phyloP scores from a whole-genome alignment of 2,329 filamentous ascomycete species.

The Elsinoe arachidis region DNA sequence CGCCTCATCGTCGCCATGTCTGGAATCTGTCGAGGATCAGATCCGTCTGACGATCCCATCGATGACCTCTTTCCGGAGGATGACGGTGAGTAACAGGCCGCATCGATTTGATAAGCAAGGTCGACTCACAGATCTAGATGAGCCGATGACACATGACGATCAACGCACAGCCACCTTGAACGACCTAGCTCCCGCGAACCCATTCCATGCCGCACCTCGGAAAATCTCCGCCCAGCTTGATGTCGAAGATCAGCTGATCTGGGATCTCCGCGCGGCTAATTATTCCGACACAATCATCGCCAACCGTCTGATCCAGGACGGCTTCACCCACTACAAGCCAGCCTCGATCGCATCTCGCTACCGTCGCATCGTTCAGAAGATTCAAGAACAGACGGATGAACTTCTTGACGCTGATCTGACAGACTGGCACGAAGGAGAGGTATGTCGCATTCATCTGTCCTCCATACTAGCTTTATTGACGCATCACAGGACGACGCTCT shows the following conservation, averaged over 20 bases:
- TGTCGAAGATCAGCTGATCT: constrained; percentile 40
- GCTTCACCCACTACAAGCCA: constrained; percentile 35
- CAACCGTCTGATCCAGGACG: constrained; percentile 33
- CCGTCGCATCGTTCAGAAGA: constrained; percentile 35
- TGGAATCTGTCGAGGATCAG: neutral
- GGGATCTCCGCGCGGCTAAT: constrained; percentile 34
- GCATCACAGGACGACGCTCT: neutral
- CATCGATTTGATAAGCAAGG: neutral
- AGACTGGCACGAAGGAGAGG: constrained; percentile 44
- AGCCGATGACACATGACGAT: neutral
- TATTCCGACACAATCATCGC: constrained; percentile 39
- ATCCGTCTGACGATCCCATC: neutral
- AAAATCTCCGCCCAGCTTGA: constrained; percentile 32
- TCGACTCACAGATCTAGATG: neutral
- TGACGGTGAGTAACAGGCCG: neutral
- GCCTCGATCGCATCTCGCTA: constrained; percentile 43
- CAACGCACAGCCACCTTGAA: neutral
- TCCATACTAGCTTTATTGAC: neutral
- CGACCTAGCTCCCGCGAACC: neutral
- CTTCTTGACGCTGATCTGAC: constrained; percentile 38
- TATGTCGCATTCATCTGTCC: constrained; percentile 21
- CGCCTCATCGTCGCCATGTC: too few species aligned
- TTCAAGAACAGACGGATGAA: constrained; percentile 37
- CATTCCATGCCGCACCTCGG: neutral
- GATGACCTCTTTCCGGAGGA: neutral